These are phyloP conservation scores for Candida anglica DNA, from an alignment of 805 yeast species.

Conservation along the genomic window DNA sequence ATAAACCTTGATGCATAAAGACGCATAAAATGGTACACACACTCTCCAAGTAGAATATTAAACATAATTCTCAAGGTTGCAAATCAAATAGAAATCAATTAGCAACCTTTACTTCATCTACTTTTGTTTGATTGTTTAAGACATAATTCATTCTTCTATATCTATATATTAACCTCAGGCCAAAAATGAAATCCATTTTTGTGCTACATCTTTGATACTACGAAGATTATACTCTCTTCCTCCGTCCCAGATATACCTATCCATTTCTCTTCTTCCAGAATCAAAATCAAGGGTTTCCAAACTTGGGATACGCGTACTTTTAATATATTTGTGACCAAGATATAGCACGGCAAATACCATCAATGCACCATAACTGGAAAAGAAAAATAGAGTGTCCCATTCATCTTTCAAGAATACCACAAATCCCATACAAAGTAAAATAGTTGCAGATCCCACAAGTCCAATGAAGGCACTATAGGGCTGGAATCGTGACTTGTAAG, in stretches of 20 bases:
- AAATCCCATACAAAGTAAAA: slow-evolving; percentile 58
- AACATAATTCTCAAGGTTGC: too few species aligned
- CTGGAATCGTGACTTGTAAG: slow-evolving; percentile 66
- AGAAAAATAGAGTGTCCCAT: slow-evolving; percentile 61
- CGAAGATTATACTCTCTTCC: slow-evolving; percentile 42
- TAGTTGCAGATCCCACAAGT: slow-evolving; percentile 45
- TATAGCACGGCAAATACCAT: slow-evolving; percentile 50
- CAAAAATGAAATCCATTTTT: slow-evolving; percentile 28
- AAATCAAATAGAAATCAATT: too few species aligned
- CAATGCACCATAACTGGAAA: slow-evolving; percentile 62
- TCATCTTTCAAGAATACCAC: slow-evolving; percentile 52
- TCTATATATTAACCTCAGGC: too few species aligned
- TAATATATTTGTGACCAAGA: slow-evolving; percentile 51
- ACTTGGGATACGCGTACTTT: slow-evolving; percentile 62
- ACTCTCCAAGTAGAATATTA: too few species aligned
- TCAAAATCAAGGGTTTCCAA: slow-evolving; percentile 77
- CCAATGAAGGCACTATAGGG: slow-evolving; percentile 68
- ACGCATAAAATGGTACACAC: too few species aligned
- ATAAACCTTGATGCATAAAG: too few species aligned
- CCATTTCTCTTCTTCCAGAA: slow-evolving; percentile 80
- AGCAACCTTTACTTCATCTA: too few species aligned
- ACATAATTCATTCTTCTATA: too few species aligned
- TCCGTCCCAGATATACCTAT: slow-evolving; percentile 77
- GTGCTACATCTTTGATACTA: slow-evolving; percentile 28
- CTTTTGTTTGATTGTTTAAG: too few species aligned